Percentiles rank a stretch among this genome's conserved stretches.
Conservation (phyloP, 2,329 filamentous ascomycete genomes). For the Berkeleyomyces basicola region DNA sequence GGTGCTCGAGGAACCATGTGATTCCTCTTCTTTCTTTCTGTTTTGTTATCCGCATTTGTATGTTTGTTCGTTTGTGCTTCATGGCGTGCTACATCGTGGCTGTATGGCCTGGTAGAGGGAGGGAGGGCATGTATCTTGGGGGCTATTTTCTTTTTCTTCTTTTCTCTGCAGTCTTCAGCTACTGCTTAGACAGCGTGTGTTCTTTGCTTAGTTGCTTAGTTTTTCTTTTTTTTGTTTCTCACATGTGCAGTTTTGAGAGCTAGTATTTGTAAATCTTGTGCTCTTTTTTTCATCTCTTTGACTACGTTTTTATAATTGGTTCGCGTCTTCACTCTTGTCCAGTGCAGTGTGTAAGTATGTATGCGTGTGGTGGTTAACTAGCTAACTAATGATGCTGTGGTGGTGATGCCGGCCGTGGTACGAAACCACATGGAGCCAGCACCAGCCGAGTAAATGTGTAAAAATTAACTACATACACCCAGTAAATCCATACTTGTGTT, state of each 20-base stretch:
- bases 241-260: not conserved
- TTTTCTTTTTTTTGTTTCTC: slow-evolving; percentile 2
- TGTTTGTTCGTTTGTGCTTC: not conserved
- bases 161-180: not conserved
- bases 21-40: not conserved
- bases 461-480: too few species aligned
- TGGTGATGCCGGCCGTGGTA: too few species aligned
- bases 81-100: not conserved
- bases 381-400: too few species aligned
- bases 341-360: too few species aligned
- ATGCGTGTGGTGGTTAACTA: too few species aligned
- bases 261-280: not conserved
- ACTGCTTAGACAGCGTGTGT: not conserved
- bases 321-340: too few species aligned
- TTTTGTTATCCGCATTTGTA: not conserved
- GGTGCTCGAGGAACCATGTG: slow-evolving; percentile 33
- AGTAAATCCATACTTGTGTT: too few species aligned
- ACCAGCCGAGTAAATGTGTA: too few species aligned
- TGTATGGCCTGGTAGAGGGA: not conserved
- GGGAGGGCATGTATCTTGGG: not conserved
- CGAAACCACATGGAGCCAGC: too few species aligned
- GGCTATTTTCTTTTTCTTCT: not conserved
- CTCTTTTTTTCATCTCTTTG: not conserved
- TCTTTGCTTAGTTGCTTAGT: not conserved
- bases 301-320: not conserved